Percentiles rank a stretch among this genome's conserved stretches.
phyloP scores from a whole-genome alignment of 1,284 basidiomycete species.

The Xerocomus nothofagi region DNA sequence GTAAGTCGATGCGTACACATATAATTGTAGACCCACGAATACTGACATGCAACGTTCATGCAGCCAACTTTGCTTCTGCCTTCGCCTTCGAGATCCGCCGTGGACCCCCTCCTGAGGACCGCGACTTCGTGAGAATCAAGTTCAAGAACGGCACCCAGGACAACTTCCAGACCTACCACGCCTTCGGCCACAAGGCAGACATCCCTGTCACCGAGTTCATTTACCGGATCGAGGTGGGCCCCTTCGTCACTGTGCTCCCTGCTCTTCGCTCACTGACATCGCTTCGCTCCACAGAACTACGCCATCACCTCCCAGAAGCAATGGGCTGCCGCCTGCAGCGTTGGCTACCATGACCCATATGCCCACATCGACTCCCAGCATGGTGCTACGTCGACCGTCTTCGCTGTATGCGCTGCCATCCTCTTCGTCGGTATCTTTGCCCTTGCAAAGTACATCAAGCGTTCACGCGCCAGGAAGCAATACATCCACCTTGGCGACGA shows the following conservation, averaged over 20 bases:
- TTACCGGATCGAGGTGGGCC: slow-evolving; percentile 66
- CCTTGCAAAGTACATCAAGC: slow-evolving; percentile 42
- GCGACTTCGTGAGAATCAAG: slow-evolving; percentile 78
- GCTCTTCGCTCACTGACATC: slow-evolving; percentile 6
- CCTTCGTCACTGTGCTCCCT: slow-evolving; percentile 55
- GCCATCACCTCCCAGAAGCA: slow-evolving; percentile 68
- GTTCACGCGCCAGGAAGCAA: slow-evolving; percentile 45
- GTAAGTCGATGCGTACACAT: slow-evolving; percentile 41
- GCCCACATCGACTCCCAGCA: slow-evolving; percentile 36
- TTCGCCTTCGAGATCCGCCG: slow-evolving; percentile 78
- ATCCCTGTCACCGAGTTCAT: slow-evolving; percentile 79
- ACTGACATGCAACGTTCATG: slow-evolving; percentile 10
- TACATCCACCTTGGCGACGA: slow-evolving; percentile 55
- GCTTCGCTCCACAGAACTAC: slow-evolving; percentile 44
- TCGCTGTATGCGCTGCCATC: slow-evolving; percentile 46
- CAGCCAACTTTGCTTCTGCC: slow-evolving; percentile 79
- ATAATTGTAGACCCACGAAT: not conserved
- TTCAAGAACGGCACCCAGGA: slow-evolving; percentile 81
- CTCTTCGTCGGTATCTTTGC: slow-evolving; percentile 46
- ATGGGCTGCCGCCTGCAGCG: slow-evolving; percentile 61
- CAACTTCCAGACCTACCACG: slow-evolving; percentile 60
- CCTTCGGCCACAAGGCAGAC: slow-evolving; percentile 67
- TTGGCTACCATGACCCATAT: slow-evolving; percentile 35
- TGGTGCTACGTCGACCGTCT: slow-evolving; percentile 41
- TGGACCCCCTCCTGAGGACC: slow-evolving; percentile 67